Evolutionary conservation across 192 early-diverging fungal genomes (phyloP).

Genomic region (Podila clonocystis): DNA sequence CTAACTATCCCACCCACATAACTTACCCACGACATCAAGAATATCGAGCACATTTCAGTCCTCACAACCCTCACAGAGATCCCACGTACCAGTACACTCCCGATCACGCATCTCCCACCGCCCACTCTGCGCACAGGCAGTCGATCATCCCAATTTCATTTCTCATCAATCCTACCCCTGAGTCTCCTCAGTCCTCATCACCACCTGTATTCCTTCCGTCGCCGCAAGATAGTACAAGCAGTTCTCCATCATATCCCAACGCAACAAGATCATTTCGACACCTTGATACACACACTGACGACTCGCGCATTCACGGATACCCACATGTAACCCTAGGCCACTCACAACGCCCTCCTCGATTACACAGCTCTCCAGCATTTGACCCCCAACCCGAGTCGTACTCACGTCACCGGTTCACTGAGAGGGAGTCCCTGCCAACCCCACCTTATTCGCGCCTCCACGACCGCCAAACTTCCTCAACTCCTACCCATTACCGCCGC

Average conservation of each 20-base stretch:
- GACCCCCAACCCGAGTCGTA: not conserved
- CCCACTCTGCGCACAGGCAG: not conserved
- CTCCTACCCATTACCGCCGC: not conserved
- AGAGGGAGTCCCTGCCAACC: no score
- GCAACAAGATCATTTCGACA: no score
- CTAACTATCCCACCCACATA: no score
- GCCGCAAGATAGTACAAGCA: not conserved
- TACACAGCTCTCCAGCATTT: not conserved
- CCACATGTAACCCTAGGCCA: not conserved
- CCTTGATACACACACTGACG: no score
- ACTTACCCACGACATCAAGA: no score
- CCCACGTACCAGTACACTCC: not conserved
- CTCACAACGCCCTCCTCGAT: not conserved
- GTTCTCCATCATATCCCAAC: not conserved
- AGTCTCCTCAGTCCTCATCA: not conserved
- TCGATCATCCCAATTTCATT: slow-evolving; percentile 42
- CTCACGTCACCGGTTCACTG: not conserved
- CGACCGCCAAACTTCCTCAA: no score
- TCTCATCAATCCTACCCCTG: slow-evolving; percentile 21
- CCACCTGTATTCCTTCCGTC: not conserved
- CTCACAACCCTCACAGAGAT: not conserved
- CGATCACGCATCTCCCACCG: not conserved
- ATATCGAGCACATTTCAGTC: no score
- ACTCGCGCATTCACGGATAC: no score
- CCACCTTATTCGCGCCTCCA: no score